Base-by-base conservation (phyloP, 179 eudicot genomes). In the Gypsophila paniculata region DNA sequence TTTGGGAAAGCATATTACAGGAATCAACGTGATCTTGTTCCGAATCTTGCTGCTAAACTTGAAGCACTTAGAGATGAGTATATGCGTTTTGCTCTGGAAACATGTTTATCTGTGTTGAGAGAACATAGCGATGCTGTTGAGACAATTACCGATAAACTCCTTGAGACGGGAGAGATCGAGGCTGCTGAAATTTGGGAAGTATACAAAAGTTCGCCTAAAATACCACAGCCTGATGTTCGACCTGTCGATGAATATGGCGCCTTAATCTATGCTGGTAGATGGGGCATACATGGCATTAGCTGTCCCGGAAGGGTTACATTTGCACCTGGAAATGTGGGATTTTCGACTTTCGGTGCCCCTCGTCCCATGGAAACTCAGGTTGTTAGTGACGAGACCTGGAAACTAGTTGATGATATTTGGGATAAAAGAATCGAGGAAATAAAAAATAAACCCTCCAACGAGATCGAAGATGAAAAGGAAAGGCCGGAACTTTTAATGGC, bases 261-360 rank as follows among this genome's bases (percentile, higher is more conserved):
- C 36, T 74, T 91, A 53, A 68, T 90, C 60, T 90, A 91, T 81
- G 86, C 88, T 38, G 97, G 97, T 71, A 81, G 96, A 64, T 92
- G 98, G 98, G 98, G 96, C 34, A 58, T 85, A 72, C 87, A 92
- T 75, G 96, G 98, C 36, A 76, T 90, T 54, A 83, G 85, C 58
- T 85, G 90, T 80, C 98, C 96, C 5, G 98, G 98, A 53, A 92
- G 98, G 79, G 96, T 87, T 21, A 92, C 98, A 46, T 92, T 90
- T 82, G 86, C 96, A 38, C 98, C 98, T 15, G 98, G 98, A 42
- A 85, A 90, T 85, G 89, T 80, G 36, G 98, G 98, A 42, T 92
- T 85, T 76, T 62, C 90, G 21, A 88, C 96, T 44, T 92, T 90
- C 83, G 97, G 97, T 74, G 91, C 86, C 63, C 97, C 97, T 53